Evolutionary conservation across 2,329 filamentous ascomycete species (phyloP), one percentile per base, ranked within the genome.

Genomic region (Hirsutella minnesotensis): DNA sequence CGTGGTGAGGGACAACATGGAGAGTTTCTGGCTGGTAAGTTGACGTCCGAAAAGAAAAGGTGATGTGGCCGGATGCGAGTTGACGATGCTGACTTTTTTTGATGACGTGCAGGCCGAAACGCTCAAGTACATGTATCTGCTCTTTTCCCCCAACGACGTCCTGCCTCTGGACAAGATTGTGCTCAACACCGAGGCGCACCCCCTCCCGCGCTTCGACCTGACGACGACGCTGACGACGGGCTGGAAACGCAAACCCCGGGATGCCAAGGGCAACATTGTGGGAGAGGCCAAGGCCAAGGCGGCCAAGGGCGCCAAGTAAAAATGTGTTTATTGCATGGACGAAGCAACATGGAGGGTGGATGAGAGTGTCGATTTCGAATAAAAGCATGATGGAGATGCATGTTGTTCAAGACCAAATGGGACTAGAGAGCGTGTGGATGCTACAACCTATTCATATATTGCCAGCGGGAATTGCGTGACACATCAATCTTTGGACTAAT

Each of bases 11-110:
- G 90, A 98, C 63, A 96, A 96, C 53, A 95, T 98, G 90, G 92
- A 98, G 67, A 94, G 87, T 59, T 96, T 96, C 66, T 98, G 92
- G 92, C 76, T 98, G 70, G 83, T 86, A 66, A 67, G 82, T 68
- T 24, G 31, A 5, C 4, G n/a, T n/a, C n/a, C n/a, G n/a, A n/a
- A n/a, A n/a, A n/a, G n/a, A n/a, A n/a, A n/a, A n/a, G n/a, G n/a
- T n/a, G n/a, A n/a, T n/a, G n/a, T n/a, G n/a, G 15, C 7, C 9
- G 15, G 4, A 16, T 4, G 4, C 16, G 33, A 35, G 7, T n/a
- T 9, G 33, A 31, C 10, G 19, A 36, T 39, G 27, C 33, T 44
- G 36, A 42, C 46, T 19, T 4, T 35, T 24, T 16, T 27, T 12
- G n/a, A n/a, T 24, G 9, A 13, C 19, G 13, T 12, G 20, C 45